Conservation (phyloP, 805 yeast species). For the Candida wancherniae region DNA sequence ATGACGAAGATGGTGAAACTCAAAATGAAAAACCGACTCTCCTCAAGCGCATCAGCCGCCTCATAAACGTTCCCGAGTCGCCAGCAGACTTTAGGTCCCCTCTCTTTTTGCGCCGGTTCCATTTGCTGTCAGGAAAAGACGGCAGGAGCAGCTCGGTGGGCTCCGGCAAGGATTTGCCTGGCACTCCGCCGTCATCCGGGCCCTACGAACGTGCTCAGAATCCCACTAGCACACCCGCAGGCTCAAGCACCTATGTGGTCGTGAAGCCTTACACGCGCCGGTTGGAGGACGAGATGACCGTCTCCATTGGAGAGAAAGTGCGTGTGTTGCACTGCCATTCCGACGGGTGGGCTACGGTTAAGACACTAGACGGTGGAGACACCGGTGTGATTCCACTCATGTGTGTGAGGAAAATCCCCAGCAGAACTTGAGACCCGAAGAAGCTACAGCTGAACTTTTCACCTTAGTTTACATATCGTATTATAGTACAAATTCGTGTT, state of each 20-base stretch:
- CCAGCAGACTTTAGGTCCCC: constrained; percentile 25
- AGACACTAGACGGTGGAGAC: constrained; percentile 11
- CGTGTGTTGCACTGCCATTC: constrained; percentile 20
- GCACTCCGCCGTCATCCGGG: constrained; percentile 14
- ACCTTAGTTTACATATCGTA: neutral
- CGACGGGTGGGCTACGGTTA: constrained; percentile 39
- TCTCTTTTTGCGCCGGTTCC: constrained; percentile 28
- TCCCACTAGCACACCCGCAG: too few species aligned
- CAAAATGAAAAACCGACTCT: constrained; percentile 6
- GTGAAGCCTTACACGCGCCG: constrained; percentile 24
- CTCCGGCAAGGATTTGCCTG: constrained; percentile 14
- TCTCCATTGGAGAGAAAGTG: constrained; percentile 29
- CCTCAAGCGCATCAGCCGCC: constrained; percentile 17
- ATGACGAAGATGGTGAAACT: too few species aligned
- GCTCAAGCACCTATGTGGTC: constrained; percentile 15
- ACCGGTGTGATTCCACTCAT: constrained; percentile 33
- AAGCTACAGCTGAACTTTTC: too few species aligned
- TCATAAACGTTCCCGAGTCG: constrained; percentile 20
- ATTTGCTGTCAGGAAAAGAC: constrained; percentile 20
- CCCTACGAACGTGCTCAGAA: too few species aligned
- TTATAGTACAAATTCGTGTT: neutral
- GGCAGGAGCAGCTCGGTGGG: too few species aligned
- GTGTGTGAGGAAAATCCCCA: too few species aligned
- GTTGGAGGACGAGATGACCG: constrained; percentile 31
- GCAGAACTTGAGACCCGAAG: too few species aligned